Evolutionary conservation across 495 filamentous ascomycete genomes (phyloP), one percentile per base, ranked within the genome.

Genomic region (Talaromyces stipitatus): DNA sequence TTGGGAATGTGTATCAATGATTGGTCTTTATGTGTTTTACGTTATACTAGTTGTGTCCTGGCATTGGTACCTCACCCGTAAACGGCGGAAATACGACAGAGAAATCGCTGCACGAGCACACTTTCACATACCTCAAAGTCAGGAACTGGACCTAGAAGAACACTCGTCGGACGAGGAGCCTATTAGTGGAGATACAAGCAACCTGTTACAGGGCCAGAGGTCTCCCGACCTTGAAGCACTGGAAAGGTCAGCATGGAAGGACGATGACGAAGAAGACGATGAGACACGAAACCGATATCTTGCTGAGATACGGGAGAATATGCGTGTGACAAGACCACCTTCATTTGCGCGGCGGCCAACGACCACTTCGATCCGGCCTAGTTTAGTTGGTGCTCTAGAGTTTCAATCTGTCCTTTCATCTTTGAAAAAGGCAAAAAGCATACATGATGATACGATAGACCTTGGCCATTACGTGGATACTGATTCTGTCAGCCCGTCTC

Each of bases 1-100:
- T 9, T 97, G 90, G 91, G 95, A 99, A 68, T 94, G 90, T 60
- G 78, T 78, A 36, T 71, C 80, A 48, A 99, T 99, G 95, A 90
- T 99, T 45, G 85, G 77, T 20, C 90, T 95, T 59, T 99, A 99
- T 66, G 55, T 86, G 20, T 94, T 94, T 63, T 99, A 99, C 63
- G 95, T 99, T 5, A 65, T 83, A 4, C 81, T 90, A 33, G 95
- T 99, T 16, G 86, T 97, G 12, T 79, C 81, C 0, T 97, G 91
- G 92, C 95, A 99, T 70, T 96, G 91, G 85, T 85, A 86, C 70
- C 69, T 88, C 11, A 78, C 80, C 45, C 77, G 83, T 54, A 69
- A 78, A 55, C 83, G 83, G 58, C 76, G 76, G 50, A 74, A 73
- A 55, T 78, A 84, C 46, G 76, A 82, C 48, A 79, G 83, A 66